Conservation (phyloP, 116 monocot species). For the Zostera marina region DNA sequence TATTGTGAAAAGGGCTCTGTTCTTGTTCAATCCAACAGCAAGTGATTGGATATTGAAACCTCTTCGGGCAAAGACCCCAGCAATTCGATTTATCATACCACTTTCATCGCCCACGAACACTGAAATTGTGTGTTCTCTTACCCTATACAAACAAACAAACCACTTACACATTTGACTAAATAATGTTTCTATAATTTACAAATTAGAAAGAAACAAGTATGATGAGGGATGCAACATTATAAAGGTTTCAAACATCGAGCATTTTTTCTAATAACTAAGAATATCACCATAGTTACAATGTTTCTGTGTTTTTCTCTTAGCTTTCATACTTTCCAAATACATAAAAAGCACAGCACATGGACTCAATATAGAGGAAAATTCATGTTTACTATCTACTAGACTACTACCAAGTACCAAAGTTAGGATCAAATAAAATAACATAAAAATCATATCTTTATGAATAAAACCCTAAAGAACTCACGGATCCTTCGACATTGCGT, state of each 20-base stretch:
- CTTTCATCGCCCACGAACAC: slow-evolving; percentile 85
- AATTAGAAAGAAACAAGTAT: no score
- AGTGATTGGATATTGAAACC: slow-evolving; percentile 76
- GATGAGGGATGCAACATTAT: no score
- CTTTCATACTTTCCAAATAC: no score
- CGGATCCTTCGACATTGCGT: slow-evolving; percentile 1
- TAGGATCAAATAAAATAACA: not conserved
- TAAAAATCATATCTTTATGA: not conserved
- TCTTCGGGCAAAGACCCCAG: slow-evolving; percentile 68
- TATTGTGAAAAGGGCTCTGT: slow-evolving; percentile 67
- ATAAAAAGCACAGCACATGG: no score
- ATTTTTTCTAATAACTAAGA: no score
- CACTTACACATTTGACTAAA: not conserved
- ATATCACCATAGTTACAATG: no score
- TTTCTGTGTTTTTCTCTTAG: no score
- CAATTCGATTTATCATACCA: slow-evolving; percentile 74
- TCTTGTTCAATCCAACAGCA: slow-evolving; percentile 69
- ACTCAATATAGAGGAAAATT: no score
- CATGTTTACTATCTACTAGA: not conserved
- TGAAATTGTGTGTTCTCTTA: slow-evolving; percentile 51
- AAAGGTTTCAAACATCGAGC: no score
- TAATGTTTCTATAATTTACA: not conserved
- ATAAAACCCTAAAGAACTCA: not conserved
- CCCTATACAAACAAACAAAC: slow-evolving; percentile 12
- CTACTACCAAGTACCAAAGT: no score